Conservation (phyloP, 2,329 filamentous ascomycete species). For the Cladosporium austrohemisphaericum region DNA sequence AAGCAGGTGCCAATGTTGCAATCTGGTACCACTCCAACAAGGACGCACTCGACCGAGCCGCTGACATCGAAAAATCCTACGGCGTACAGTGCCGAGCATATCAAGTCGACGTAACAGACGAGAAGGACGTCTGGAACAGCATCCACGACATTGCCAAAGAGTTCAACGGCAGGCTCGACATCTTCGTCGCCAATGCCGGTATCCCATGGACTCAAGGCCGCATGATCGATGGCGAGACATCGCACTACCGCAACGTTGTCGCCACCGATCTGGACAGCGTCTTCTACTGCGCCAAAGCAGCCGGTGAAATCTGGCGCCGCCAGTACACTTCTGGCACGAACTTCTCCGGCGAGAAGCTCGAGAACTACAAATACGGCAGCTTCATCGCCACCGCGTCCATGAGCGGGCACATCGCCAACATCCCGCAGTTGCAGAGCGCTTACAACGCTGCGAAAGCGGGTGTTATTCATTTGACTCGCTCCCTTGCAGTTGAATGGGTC, state of each 20-base stretch:
- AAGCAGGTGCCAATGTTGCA: slow-evolving; percentile 43
- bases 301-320: slow-evolving; percentile 64
- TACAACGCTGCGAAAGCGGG: slow-evolving; percentile 35
- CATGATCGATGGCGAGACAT: slow-evolving; percentile 61
- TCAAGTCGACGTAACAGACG: slow-evolving; percentile 45
- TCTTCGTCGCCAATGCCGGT: slow-evolving; percentile 76
- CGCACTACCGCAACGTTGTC: slow-evolving; percentile 65
- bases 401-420: slow-evolving; percentile 73
- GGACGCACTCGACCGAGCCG: slow-evolving; percentile 30
- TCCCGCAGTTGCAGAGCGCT: slow-evolving; percentile 69
- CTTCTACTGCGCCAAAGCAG: slow-evolving; percentile 71
- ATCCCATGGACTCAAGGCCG: slow-evolving; percentile 68
- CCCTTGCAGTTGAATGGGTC: slow-evolving; percentile 72
- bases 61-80: slow-evolving; percentile 32
- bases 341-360: slow-evolving; percentile 49
- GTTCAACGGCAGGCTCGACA: slow-evolving; percentile 70
- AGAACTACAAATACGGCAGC: slow-evolving; percentile 28
- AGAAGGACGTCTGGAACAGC: slow-evolving; percentile 39
- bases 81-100: slow-evolving; percentile 45
- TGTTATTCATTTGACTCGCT: slow-evolving; percentile 53
- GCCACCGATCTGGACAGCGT: slow-evolving; percentile 70
- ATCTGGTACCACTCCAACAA: slow-evolving; percentile 43
- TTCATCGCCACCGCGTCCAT: slow-evolving; percentile 75
- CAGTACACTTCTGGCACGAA: slow-evolving; percentile 57
- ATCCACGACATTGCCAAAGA: slow-evolving; percentile 50